Base-by-base conservation (phyloP, 371 early-diverging fungal genomes). In the Entomophthora muscae region DNA sequence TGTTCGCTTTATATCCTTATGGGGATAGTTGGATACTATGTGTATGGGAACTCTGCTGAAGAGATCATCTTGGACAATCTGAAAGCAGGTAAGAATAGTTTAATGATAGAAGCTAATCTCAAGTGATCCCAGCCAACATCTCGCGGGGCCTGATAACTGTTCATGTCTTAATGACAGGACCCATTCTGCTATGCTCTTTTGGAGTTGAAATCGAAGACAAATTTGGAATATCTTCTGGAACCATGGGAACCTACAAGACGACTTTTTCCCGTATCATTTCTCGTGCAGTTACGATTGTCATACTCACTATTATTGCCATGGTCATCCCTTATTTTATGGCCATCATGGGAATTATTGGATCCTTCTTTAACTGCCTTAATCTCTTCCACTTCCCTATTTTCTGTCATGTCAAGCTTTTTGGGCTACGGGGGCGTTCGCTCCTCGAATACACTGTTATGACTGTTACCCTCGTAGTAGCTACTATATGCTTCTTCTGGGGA, bases 361-460 rank as follows among this genome's bases (percentile, higher is more conserved):
- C 90, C 0, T 70, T 91, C 52, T 78, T 85, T 31, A 87, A 83
- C 61, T 85, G 84, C 61, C 71, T 79, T 66, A 74, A 88, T 33
- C 85, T 88, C 27, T 90, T 90, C 68, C 81, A 91, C 26, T 79
- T 91, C 68, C 93, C 93, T 0, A 78, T 91, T n/a, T 65, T 84
- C n/a, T 89, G 83, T 68, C 86, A 91, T 70, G 69, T 84, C 32
- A 79, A 81, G 63, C 72, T 93, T 21, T 88, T 79, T 70, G 84
- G 85, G 21, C 69, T 79, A 67, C 66, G 74, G 24, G 42, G 30
- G 13, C n/a, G 62, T 5, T 52, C 24, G 3, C 27, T 23, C 17
- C 21, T 28, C 29, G 53, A 51, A 17, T 62, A 62, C n/a, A 51
- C 42, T 26, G 42, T 23, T 21, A 62, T 62, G 26, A 17, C 42